Evolutionary conservation across 2,329 filamentous ascomycete species (phyloP).

Genomic region (Aspergillus novoparasiticus): DNA sequence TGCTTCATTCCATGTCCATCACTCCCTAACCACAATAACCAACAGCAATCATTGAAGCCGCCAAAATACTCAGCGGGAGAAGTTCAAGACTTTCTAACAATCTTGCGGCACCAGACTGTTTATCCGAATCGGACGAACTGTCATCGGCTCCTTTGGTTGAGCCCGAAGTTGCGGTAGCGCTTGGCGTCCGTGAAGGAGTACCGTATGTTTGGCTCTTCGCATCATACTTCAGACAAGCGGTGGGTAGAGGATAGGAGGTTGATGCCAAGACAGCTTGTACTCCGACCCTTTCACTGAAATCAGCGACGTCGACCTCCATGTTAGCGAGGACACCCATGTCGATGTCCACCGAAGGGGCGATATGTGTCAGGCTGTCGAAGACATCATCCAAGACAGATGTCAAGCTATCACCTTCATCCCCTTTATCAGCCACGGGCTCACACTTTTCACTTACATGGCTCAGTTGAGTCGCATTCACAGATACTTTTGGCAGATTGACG

Average conservation of each 20-base stretch:
- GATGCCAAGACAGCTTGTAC: slow-evolving; percentile 10
- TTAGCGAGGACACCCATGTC: slow-evolving; percentile 21
- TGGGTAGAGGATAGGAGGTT: slow-evolving; percentile 20
- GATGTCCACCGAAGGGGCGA: slow-evolving; percentile 22
- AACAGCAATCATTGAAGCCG: not conserved
- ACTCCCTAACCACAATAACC: not conserved
- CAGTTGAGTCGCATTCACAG: slow-evolving; percentile 22
- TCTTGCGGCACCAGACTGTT: not conserved
- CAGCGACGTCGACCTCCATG: slow-evolving; percentile 17
- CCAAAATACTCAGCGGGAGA: not conserved
- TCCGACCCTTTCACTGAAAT: not conserved
- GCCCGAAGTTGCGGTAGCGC: not conserved
- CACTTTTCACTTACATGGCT: slow-evolving; percentile 23
- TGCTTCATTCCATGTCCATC: not conserved
- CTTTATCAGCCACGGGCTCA: slow-evolving; percentile 9
- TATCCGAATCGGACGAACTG: not conserved
- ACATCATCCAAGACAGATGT: not conserved
- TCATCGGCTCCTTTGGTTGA: not conserved
- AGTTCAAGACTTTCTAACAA: not conserved
- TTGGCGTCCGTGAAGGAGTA: not conserved
- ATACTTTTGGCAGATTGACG: slow-evolving; percentile 24
- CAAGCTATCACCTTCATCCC: not conserved
- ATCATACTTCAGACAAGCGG: slow-evolving; percentile 23
- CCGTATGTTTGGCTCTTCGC: slow-evolving; percentile 2
- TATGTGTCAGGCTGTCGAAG: slow-evolving; percentile 18